A percentile compares a stretch with the other conserved stretches of the same genome.
phyloP scores from a whole-genome alignment of 164 flowering plant genomes.

The Vitis rotundifolia region DNA sequence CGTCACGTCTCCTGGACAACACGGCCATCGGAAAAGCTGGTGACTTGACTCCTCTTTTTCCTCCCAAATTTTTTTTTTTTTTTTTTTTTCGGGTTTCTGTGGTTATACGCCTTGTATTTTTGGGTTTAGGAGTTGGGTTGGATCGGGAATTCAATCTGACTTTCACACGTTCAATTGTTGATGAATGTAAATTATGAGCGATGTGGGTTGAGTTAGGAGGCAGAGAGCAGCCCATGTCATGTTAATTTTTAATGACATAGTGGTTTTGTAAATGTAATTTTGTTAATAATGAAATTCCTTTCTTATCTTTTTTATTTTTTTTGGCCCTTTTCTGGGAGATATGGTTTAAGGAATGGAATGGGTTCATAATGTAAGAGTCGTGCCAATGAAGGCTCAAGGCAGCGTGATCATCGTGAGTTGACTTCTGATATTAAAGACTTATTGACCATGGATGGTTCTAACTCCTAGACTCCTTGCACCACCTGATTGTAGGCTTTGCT shows the following conservation, averaged over 20 bases:
- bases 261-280: neutral
- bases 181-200: conserved; percentile 7
- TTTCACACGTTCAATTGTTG: conserved; percentile 1
- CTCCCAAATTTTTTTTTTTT: neutral
- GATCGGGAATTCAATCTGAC: conserved; percentile 4
- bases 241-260: neutral
- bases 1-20: neutral
- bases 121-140: neutral
- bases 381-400: too few species aligned
- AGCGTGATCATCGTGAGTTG: too few species aligned
- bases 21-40: conserved; percentile 17
- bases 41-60: conserved; percentile 1
- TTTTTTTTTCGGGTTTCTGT: neutral
- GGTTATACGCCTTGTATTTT: neutral
- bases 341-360: too few species aligned
- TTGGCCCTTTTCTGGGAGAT: neutral
- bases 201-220: conserved; percentile 3
- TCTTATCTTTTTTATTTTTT: neutral
- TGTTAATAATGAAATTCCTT: neutral
- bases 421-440: too few species aligned
- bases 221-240: neutral
- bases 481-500: too few species aligned
- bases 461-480: too few species aligned
- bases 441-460: too few species aligned
- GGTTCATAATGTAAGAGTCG: too few species aligned